Evolutionary conservation across 495 filamentous ascomycete genomes (phyloP).

Genomic region (Neurospora tetraspora): DNA sequence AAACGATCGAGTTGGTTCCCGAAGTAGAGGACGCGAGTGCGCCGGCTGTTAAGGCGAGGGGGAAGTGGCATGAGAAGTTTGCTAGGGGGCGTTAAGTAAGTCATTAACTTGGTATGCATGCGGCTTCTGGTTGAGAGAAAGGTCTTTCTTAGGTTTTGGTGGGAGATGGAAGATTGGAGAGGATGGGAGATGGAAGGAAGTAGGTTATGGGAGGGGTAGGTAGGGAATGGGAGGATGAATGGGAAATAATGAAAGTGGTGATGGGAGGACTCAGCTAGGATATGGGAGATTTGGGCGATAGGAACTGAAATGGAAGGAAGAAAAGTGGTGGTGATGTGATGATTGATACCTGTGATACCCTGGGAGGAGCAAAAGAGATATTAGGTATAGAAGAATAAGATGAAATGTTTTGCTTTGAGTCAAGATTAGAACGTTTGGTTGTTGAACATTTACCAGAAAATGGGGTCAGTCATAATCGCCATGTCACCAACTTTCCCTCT

Average conservation of each 20-base stretch:
- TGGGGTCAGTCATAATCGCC: no score
- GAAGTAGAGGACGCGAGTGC: constrained; percentile 20
- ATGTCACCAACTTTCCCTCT: no score
- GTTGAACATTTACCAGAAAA: neutral
- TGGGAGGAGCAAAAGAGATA: neutral
- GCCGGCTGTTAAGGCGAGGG: constrained; percentile 38
- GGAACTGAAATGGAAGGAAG: no score
- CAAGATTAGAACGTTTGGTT: neutral
- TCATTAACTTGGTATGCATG: no score
- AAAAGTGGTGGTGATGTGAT: neutral
- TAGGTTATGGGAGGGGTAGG: neutral
- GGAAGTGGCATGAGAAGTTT: constrained; percentile 90
- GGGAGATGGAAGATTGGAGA: no score
- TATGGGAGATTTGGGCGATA: no score
- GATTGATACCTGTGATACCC: neutral
- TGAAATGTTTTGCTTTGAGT: neutral
- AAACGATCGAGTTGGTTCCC: constrained; percentile 59
- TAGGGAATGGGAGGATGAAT: no score
- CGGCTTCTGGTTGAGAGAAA: no score
- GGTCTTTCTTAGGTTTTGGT: no score
- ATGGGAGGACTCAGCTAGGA: no score
- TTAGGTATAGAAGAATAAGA: neutral
- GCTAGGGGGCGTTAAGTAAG: constrained; percentile 33
- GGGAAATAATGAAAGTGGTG: no score
- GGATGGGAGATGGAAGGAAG: no score